Evolutionary conservation across 2,329 filamentous ascomycete species (phyloP).

Genomic region (Tolypocladium nubicola): DNA sequence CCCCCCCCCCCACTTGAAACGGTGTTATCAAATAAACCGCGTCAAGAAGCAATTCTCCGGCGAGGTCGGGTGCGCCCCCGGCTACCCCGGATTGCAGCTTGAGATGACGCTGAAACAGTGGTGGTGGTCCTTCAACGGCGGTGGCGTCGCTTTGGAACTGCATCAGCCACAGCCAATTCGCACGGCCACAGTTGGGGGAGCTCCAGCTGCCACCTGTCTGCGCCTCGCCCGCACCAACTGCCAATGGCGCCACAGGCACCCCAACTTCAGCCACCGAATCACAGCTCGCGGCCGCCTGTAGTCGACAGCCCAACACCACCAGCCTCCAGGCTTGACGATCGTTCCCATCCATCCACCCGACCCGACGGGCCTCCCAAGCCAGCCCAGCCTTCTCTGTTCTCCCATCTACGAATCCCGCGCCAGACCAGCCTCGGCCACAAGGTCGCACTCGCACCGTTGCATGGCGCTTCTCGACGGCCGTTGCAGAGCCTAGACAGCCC

Average conservation of each 20-base stretch:
- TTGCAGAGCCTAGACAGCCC: background rate
- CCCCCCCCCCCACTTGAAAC: background rate
- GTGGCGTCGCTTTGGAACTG: background rate
- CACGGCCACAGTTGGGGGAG: background rate
- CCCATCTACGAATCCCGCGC: background rate
- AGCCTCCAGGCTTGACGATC: background rate
- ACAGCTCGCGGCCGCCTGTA: conserved; percentile 1
- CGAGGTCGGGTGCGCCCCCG: too few relatives aligned
- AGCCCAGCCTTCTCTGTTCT: background rate
- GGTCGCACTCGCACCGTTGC: background rate
- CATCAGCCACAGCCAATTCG: background rate
- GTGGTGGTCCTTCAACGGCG: background rate
- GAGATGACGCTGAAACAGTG: too few relatives aligned
- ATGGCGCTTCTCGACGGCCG: background rate
- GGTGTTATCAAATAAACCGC: background rate
- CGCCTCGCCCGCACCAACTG: background rate
- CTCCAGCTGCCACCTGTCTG: background rate
- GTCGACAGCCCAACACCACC: background rate
- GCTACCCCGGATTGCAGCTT: too few relatives aligned
- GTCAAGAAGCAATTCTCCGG: background rate
- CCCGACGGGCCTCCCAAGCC: background rate
- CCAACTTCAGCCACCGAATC: conserved; percentile 6
- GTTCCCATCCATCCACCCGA: background rate
- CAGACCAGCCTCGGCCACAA: background rate
- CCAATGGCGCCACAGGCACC: background rate